Conservation (phyloP, 352 stramenopile genomes). For the Globisporangium megalacanthum region DNA sequence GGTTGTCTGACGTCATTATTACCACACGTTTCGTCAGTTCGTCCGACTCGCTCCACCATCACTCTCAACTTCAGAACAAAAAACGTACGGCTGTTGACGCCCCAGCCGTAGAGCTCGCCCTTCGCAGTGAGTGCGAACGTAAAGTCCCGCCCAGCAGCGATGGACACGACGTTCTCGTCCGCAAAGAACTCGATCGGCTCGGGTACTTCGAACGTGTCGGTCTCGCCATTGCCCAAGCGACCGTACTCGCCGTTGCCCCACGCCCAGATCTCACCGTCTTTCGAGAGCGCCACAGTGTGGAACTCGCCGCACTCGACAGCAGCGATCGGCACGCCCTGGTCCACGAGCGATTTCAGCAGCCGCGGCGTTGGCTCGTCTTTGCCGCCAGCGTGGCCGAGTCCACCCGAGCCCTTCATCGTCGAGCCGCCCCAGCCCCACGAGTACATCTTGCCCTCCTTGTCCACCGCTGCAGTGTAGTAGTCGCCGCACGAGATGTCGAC, state of each 20-base stretch:
- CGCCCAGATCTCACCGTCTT: conserved; percentile 88
- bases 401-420: conserved; percentile 74
- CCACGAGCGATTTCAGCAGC: conserved; percentile 63
- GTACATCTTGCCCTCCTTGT: conserved; percentile 84
- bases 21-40: background rate
- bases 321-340: conserved; percentile 73
- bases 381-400: conserved; percentile 65
- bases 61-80: background rate
- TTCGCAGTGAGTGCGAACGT: conserved; percentile 81
- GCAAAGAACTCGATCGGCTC: conserved; percentile 85
- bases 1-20: conserved; percentile 52
- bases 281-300: conserved; percentile 86
- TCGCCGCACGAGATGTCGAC: conserved; percentile 83
- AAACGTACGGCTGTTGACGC: conserved; percentile 88
- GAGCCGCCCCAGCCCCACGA: conserved; percentile 89
- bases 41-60: background rate
- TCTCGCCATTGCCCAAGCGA: conserved; percentile 86
- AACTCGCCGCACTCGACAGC: conserved; percentile 80
- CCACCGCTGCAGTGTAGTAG: conserved; percentile 83
- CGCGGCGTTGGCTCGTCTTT: conserved; percentile 69
- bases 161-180: conserved; percentile 56
- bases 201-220: conserved; percentile 69
- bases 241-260: conserved; percentile 92
- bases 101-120: conserved; percentile 88
- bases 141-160: conserved; percentile 86